Evolutionary conservation across 495 filamentous ascomycete species (phyloP), one percentile per base, ranked within the genome.

Genomic region (Tetracladium setigerum): DNA sequence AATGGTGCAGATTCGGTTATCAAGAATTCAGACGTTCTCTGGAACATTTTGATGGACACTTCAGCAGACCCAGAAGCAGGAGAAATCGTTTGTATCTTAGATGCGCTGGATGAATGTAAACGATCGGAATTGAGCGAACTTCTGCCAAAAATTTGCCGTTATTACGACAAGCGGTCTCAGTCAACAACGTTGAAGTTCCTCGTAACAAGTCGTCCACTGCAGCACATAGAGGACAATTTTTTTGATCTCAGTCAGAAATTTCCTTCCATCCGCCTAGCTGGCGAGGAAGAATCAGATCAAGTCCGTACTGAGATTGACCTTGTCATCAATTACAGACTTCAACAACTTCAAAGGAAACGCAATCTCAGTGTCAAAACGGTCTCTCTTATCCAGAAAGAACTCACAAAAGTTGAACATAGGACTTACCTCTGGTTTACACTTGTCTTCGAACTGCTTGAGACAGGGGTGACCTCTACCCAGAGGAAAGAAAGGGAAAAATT

Each of bases 1-100:
- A 19, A 58, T 24, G 49, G 54, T 9, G 6, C 52, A 13, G 39
- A 18, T 14, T 17, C 32, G 3, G 11, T 16, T 76, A 27, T n/a
- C 47, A n/a, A 37, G 52, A 30, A 62, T 54, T 3, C 69, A 69
- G 19, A 46, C 13, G 52, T 59, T 9, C 55, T 78, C 12, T 79
- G 71, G 69, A 30, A 46, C 2, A 66, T 73, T 13, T 51, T 79
- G 17, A 38, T 53, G 10, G 48, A 45, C 16, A 58, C 54, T 4
- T 53, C 65, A 19, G 13, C 49, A 34, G 60, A 71, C 44, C 41
- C 59, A n/a, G 40, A 55, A 32, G 65, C 66, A 30, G 67, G 67
- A n/a, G 60, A 70, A 36, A 62, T 76, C 24, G 50, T 78, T 30
- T 74, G 69, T 40, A 46, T 78, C 32, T 19, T 80, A 2, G 74